phyloP scores from a whole-genome alignment of 1,284 basidiomycete genomes.

The Neonothopanus nambi region DNA sequence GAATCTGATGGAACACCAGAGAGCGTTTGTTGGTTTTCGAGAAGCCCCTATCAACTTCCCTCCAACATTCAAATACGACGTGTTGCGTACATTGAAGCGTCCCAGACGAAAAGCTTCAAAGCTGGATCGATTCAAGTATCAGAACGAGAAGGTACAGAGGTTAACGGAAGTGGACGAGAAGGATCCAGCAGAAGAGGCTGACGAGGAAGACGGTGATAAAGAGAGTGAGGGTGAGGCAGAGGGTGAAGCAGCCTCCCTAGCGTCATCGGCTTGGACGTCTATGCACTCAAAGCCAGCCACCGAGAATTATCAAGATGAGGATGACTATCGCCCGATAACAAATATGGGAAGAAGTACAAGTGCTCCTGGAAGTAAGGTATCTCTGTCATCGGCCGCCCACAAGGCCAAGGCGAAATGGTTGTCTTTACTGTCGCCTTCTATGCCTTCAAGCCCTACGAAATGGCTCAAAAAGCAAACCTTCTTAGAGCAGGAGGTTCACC shows the following conservation, averaged over 20 bases:
- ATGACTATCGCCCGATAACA: conserved; percentile 34
- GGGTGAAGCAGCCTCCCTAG: conserved; percentile 50
- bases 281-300: conserved; percentile 45
- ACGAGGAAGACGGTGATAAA: conserved; percentile 26
- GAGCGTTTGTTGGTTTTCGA: conserved; percentile 67
- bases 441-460: conserved; percentile 32
- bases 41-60: conserved; percentile 75
- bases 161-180: conserved; percentile 43
- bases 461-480: conserved; percentile 29
- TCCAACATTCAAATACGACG: conserved; percentile 86
- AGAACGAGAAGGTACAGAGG: conserved; percentile 29
- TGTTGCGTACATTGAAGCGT: conserved; percentile 55
- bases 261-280: conserved; percentile 54
- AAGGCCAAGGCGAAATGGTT: conserved; percentile 64
- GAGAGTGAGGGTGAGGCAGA: conserved; percentile 42
- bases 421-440: conserved; percentile 44
- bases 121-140: conserved; percentile 32
- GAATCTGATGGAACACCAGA: conserved; percentile 62
- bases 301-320: conserved; percentile 42
- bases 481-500: conserved; percentile 18
- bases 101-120: conserved; percentile 40
- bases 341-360: conserved; percentile 24
- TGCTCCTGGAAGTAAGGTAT: conserved; percentile 39
- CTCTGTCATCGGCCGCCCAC: conserved; percentile 45
- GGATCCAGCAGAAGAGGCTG: conserved; percentile 13